Base-by-base conservation (phyloP, 257 asterid species). In the Verbena officinalis region DNA sequence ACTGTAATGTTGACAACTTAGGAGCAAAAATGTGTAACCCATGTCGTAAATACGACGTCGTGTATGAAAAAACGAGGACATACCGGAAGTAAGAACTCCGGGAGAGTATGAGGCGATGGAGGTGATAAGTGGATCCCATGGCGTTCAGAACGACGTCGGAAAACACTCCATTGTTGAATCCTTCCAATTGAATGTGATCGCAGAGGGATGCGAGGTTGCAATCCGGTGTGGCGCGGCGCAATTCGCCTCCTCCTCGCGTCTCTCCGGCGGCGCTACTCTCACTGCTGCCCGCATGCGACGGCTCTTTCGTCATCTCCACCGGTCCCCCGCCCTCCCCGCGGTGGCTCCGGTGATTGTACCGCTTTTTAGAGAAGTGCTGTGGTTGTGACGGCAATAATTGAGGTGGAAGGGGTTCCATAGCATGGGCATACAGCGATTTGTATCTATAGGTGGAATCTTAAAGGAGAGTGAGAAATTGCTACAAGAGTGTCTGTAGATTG, bases 81-180 rank as follows among this genome's bases (percentile, higher is more conserved):
- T 22, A 80, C 97, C 99, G 82, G 86, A 94, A 94, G 65, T 86
- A 94, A 64, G 99, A 84, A 75, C 96, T 94, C 46, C 97, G 91
- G 40, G 97, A 94, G 69, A 94, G 91, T 55, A 94, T 76, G 69
- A 94, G 90, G 59, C 99, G 95, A 69, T 94, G 97, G 62, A 94
- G 97, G 42, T 73, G 86, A 71, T 90, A 94, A 57, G 86, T 78
- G 49, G 96, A 83, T 16, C 83, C 95, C 95, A 86, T 81, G 42
- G 96, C 90, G 40, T 81, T 86, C 73, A 94, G 77, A 74, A 90
- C 79, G 78, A 90, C 92, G 72, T 94, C 99, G 55, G 95, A 88
- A 78, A 94, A 94, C 5, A 90, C 81, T 15, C 97, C 96, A 55
- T 76, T 79, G 48, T 83, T 83, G 77, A 90, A 94, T 55, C 99